Evolutionary conservation across 768 basidiomycete species (phyloP).

Genomic region (Royoungia palumana): DNA sequence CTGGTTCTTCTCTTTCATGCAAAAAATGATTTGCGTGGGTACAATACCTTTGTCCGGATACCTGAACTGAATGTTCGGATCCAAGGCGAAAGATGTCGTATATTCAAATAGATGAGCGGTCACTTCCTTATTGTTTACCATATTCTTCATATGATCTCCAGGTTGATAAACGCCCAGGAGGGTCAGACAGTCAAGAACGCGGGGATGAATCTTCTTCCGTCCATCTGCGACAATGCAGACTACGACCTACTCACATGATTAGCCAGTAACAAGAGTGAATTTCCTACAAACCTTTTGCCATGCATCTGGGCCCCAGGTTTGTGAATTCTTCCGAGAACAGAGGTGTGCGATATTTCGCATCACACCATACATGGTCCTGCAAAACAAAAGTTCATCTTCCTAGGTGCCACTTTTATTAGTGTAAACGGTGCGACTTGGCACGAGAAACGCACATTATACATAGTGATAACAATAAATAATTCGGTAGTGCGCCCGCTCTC

Average conservation of each 20-base stretch:
- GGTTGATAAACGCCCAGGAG: constrained; percentile 92
- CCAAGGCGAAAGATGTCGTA: constrained; percentile 75
- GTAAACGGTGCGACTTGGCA: neutral
- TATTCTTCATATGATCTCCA: constrained; percentile 56
- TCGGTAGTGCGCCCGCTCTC: constrained; percentile 79
- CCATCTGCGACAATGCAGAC: constrained; percentile 92
- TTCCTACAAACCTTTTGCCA: constrained; percentile 81
- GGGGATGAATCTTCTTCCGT: constrained; percentile 75
- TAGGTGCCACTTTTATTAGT: constrained; percentile 28
- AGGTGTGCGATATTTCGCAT: constrained; percentile 84
- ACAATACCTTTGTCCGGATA: constrained; percentile 92
- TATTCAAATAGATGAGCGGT: constrained; percentile 82
- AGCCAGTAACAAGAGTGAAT: neutral
- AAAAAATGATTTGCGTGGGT: constrained; percentile 91
- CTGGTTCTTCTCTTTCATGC: constrained; percentile 89
- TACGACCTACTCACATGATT: constrained; percentile 56
- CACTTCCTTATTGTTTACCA: constrained; percentile 70
- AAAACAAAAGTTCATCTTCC: constrained; percentile 90
- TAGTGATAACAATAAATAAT: constrained; percentile 90
- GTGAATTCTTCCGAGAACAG: constrained; percentile 82
- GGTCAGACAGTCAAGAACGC: constrained; percentile 84
- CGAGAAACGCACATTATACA: constrained; percentile 78
- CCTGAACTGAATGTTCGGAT: constrained; percentile 76
- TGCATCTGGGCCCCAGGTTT: constrained; percentile 93
- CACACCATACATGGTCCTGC: constrained; percentile 90